Conservation (phyloP, 257 asterid species). For the Coffea canephora region DNA sequence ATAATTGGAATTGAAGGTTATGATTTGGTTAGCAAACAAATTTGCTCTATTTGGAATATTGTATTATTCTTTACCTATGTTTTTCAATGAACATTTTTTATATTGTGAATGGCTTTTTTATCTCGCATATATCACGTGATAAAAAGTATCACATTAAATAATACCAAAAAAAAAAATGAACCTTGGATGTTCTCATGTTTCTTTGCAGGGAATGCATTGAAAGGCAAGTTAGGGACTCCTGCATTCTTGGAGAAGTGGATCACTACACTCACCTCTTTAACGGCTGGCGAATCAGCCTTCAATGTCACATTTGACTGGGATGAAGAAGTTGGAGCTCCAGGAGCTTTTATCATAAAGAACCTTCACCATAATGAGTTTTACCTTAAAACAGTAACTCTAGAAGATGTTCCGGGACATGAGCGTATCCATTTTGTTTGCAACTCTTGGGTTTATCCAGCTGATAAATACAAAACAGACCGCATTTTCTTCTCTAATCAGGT, state of each 20-base stretch:
- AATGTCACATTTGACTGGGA: slow-evolving; percentile 63
- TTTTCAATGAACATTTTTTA: no score
- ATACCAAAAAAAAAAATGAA: neutral
- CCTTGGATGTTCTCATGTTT: neutral
- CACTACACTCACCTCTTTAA: slow-evolving; percentile 22
- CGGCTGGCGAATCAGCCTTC: slow-evolving; percentile 38
- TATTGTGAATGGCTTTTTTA: no score
- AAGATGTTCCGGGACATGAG: slow-evolving; percentile 63
- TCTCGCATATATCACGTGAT: no score
- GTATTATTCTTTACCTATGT: no score
- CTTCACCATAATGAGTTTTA: slow-evolving; percentile 63
- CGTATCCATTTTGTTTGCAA: slow-evolving; percentile 65
- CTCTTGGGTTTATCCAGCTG: slow-evolving; percentile 74
- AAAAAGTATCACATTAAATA: neutral
- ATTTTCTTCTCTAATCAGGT: slow-evolving; percentile 75
- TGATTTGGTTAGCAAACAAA: no score
- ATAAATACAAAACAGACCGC: slow-evolving; percentile 48
- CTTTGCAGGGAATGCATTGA: slow-evolving; percentile 32
- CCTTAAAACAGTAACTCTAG: slow-evolving; percentile 67
- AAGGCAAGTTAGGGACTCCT: slow-evolving; percentile 48
- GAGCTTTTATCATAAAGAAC: slow-evolving; percentile 54
- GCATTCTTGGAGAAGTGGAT: slow-evolving; percentile 61
- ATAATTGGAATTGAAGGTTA: no score
- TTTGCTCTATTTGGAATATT: no score
- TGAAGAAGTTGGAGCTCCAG: slow-evolving; percentile 57